phyloP scores from a whole-genome alignment of 179 eudicot genomes.

The Patellifolia procumbens region DNA sequence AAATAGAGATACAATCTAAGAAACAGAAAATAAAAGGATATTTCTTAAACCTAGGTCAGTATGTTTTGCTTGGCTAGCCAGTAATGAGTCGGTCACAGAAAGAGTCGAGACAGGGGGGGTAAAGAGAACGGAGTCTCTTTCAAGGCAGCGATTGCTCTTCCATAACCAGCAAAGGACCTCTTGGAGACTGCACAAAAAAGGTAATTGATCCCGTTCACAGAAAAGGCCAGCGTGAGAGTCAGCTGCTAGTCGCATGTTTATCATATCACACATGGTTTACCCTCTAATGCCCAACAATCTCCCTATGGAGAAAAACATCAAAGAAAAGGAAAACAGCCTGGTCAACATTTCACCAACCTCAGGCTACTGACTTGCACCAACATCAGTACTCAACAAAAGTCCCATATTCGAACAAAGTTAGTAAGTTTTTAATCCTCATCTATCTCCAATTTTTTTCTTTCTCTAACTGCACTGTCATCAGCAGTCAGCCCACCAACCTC shows the following conservation, averaged over 20 bases:
- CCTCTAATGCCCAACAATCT: not conserved
- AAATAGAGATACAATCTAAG: not conserved
- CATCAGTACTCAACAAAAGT: too few species aligned
- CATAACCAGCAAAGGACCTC: not conserved
- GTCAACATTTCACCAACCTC: not conserved
- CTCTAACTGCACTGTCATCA: too few species aligned
- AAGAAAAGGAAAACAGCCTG: not conserved
- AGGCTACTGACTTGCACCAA: too few species aligned
- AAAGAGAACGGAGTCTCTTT: not conserved
- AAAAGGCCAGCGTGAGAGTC: not conserved
- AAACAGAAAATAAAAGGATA: not conserved
- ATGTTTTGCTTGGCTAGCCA: not conserved
- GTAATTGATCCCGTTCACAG: not conserved
- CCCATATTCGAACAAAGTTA: too few species aligned
- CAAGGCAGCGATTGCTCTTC: not conserved
- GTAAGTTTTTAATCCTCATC: too few species aligned
- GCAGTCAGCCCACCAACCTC: not conserved
- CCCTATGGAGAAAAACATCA: not conserved
- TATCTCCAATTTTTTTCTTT: too few species aligned
- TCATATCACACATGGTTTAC: not conserved
- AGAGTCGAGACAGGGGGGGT: not conserved
- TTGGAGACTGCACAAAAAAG: not conserved
- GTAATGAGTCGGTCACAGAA: not conserved
- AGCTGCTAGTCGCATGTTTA: not conserved
- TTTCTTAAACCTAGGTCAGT: not conserved